These are phyloP conservation scores for Anisogramma anomala DNA, from an alignment of 2,329 filamentous ascomycete species.

Conservation along the genomic window DNA sequence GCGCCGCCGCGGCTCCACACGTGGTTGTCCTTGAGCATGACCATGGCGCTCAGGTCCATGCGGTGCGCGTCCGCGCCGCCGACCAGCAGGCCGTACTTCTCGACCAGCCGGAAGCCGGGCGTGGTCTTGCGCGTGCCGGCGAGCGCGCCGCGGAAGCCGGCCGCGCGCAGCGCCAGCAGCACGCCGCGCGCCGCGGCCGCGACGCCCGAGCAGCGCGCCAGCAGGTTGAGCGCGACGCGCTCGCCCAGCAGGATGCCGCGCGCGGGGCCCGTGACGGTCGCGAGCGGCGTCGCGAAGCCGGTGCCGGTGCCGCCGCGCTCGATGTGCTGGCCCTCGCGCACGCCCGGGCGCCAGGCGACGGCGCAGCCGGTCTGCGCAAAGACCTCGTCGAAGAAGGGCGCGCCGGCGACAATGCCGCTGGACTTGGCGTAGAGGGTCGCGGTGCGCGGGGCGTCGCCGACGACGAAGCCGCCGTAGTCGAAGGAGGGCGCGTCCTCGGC, in stretches of 20 bases:
- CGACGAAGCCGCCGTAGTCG: slow-evolving; percentile 95
- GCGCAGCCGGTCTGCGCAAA: slow-evolving; percentile 81
- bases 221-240: slow-evolving; percentile 79
- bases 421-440: slow-evolving; percentile 60
- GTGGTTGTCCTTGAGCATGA: slow-evolving; percentile 99
- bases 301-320: slow-evolving; percentile 29
- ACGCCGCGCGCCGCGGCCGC: slow-evolving; percentile 56
- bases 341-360: slow-evolving; percentile 65
- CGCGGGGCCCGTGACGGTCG: slow-evolving; percentile 76
- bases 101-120: slow-evolving; percentile 84
- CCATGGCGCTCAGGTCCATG: slow-evolving; percentile 87
- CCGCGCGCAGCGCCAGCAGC: slow-evolving; percentile 43
- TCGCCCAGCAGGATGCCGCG: slow-evolving; percentile 77
- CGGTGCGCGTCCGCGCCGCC: slow-evolving; percentile 87
- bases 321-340: slow-evolving; percentile 61
- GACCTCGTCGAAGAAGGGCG: slow-evolving; percentile 92
- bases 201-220: slow-evolving; percentile 84
- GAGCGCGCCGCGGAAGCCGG: slow-evolving; percentile 72
- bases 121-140: slow-evolving; percentile 96
- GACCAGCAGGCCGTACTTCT: slow-evolving; percentile 96
- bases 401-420: slow-evolving; percentile 73
- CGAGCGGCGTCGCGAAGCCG: slow-evolving; percentile 47
- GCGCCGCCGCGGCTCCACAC: slow-evolving; percentile 87
- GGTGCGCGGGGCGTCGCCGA: slow-evolving; percentile 56
- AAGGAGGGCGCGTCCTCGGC: slow-evolving; percentile 93